Evolutionary conservation across 768 basidiomycete species (phyloP).

Genomic region (Pisolithus sp.): DNA sequence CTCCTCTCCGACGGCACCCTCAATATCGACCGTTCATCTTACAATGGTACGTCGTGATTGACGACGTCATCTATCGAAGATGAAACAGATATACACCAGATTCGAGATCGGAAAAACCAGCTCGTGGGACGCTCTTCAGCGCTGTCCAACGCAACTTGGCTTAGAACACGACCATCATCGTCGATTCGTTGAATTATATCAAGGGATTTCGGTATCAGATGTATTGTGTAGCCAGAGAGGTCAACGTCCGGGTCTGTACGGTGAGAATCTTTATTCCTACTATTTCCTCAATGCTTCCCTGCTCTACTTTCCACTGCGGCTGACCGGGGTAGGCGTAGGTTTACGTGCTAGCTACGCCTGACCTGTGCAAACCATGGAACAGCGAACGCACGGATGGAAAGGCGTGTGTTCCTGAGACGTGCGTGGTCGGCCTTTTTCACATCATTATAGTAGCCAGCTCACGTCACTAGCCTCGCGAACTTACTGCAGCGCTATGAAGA

Average conservation of each 20-base stretch:
- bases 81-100: slow-evolving; percentile 37
- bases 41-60: slow-evolving; percentile 52
- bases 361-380: slow-evolving; percentile 78
- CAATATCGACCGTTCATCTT: slow-evolving; percentile 55
- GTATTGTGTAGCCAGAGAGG: slow-evolving; percentile 91
- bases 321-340: slow-evolving; percentile 41
- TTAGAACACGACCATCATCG: slow-evolving; percentile 71
- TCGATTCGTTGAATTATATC: slow-evolving; percentile 94
- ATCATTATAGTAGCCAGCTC: neutral
- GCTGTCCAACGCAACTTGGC: slow-evolving; percentile 72
- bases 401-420: slow-evolving; percentile 72
- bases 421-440: slow-evolving; percentile 20
- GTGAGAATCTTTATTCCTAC: slow-evolving; percentile 38
- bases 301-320: neutral
- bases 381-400: slow-evolving; percentile 37
- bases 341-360: slow-evolving; percentile 67
- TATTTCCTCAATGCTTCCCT: neutral
- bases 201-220: slow-evolving; percentile 98
- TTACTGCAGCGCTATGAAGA: slow-evolving; percentile 89
- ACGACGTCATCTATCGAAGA: neutral
- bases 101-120: slow-evolving; percentile 79
- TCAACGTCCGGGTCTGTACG: slow-evolving; percentile 79
- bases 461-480: slow-evolving; percentile 9
- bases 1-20: slow-evolving; percentile 73
- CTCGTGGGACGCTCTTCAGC: slow-evolving; percentile 77